Conservation (phyloP, 2,329 filamentous ascomycete genomes). For the Fusarium sp. region DNA sequence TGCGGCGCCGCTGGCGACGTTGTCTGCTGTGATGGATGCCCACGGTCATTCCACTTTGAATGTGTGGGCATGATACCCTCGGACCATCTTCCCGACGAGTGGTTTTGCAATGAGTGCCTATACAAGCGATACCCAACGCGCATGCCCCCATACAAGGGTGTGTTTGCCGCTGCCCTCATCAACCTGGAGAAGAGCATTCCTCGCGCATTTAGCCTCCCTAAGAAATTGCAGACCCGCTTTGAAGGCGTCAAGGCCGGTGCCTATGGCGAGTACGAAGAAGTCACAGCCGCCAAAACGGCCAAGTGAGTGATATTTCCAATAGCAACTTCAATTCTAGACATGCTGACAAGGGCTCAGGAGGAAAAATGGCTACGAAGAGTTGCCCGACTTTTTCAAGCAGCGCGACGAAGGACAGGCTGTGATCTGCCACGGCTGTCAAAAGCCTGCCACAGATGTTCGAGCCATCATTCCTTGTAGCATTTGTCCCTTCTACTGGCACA, state of each 20-base stretch:
- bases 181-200: constrained; percentile 74
- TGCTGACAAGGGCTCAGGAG: constrained; percentile 50
- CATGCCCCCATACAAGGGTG: constrained; percentile 59
- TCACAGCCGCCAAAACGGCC: constrained; percentile 64
- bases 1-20: constrained; percentile 87
- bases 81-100: constrained; percentile 75
- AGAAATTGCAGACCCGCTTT: constrained; percentile 77
- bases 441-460: constrained; percentile 66
- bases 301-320: constrained; percentile 62
- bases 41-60: constrained; percentile 87
- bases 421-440: constrained; percentile 80
- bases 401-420: constrained; percentile 81
- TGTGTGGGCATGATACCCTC: constrained; percentile 86
- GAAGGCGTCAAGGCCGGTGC: constrained; percentile 79
- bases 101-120: constrained; percentile 83
- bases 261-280: constrained; percentile 84
- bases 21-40: constrained; percentile 93
- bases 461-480: constrained; percentile 87
- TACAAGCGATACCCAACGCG: constrained; percentile 59
- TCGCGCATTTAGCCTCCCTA: constrained; percentile 76
- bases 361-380: constrained; percentile 66
- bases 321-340: not conserved
- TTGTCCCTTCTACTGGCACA: constrained; percentile 86
- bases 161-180: constrained; percentile 71
- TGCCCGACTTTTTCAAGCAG: constrained; percentile 73